Percentiles rank a stretch among this genome's conserved stretches.
Evolutionary conservation across 2,329 filamentous ascomycete genomes (phyloP).

Genomic region (Zymoseptoria tritici): DNA sequence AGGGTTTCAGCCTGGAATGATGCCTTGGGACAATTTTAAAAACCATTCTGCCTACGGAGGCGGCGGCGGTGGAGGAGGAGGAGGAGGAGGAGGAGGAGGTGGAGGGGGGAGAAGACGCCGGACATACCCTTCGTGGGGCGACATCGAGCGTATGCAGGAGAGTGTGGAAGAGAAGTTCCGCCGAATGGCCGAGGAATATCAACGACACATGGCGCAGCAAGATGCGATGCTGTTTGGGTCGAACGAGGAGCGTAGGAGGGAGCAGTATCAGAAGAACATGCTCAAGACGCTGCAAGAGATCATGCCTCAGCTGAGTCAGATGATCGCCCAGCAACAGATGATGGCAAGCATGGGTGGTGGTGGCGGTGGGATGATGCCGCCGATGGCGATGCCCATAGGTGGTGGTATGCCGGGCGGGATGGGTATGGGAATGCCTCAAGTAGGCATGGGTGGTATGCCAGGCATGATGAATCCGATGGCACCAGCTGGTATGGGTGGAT

Average conservation of each 20-base stretch:
- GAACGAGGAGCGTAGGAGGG: conserved; percentile 19
- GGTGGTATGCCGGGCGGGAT: not conserved
- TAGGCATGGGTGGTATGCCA: conserved; percentile 5
- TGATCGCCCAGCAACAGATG: conserved; percentile 9
- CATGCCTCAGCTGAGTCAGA: conserved; percentile 18
- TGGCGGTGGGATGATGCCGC: not conserved
- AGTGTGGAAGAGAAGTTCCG: conserved; percentile 13
- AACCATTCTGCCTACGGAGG: conserved; percentile 3
- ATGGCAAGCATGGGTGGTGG: not conserved
- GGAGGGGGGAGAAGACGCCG: not conserved
- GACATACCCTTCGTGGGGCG: conserved; percentile 5
- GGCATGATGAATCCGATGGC: conserved; percentile 10
- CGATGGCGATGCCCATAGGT: conserved; percentile 1
- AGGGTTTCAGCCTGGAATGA: conserved; percentile 3
- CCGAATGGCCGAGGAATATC: conserved; percentile 16
- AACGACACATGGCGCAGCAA: conserved; percentile 11
- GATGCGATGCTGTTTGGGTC: conserved; percentile 20
- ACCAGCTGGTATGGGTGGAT: conserved; percentile 3
- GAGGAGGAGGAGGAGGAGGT: too few relatives aligned
- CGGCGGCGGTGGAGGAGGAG: conserved; percentile 2
- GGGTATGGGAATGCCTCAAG: conserved; percentile 1
- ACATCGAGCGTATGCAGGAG: conserved; percentile 12
- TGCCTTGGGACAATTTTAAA: conserved; percentile 4
- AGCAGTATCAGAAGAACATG: conserved; percentile 19
- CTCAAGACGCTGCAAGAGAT: conserved; percentile 20